A percentile compares a stretch with the other conserved stretches of the same genome.
Evolutionary conservation across 225 moss, liverwort and hornwort species (phyloP).

Genomic region (Lunularia cruciata): DNA sequence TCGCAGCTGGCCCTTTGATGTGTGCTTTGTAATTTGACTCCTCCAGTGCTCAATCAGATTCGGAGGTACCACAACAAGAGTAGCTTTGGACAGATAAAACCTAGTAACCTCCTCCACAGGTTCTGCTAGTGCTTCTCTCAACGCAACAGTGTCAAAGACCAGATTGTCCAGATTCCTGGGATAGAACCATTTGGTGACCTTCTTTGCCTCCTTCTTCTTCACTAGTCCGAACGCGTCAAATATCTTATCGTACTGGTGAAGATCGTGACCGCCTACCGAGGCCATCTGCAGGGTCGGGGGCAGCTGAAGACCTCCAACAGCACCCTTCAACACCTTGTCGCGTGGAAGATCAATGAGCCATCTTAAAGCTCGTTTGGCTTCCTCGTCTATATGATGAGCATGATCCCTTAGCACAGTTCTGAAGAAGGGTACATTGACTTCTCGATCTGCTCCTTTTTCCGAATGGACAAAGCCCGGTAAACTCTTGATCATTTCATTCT

Average conservation of each 20-base stretch:
- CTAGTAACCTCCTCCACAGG: constrained; percentile 86
- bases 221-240: constrained; percentile 74
- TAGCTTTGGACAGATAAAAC: constrained; percentile 87
- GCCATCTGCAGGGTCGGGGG: constrained; percentile 70
- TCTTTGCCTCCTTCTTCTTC: constrained; percentile 62
- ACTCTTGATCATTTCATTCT: constrained; percentile 68
- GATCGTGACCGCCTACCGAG: constrained; percentile 52
- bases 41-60: constrained; percentile 95
- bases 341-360: constrained; percentile 69
- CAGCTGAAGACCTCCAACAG: constrained; percentile 62
- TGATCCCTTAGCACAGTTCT: constrained; percentile 75
- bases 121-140: constrained; percentile 68
- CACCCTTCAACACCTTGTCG: constrained; percentile 65
- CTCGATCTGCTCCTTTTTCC: constrained; percentile 43
- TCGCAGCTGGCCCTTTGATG: constrained; percentile 68
- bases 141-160: constrained; percentile 64
- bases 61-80: constrained; percentile 87
- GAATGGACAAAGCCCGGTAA: constrained; percentile 74
- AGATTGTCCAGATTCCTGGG: constrained; percentile 77
- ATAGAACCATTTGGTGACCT: constrained; percentile 75
- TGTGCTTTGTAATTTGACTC: constrained; percentile 79
- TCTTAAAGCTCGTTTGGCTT: constrained; percentile 55
- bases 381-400: constrained; percentile 60
- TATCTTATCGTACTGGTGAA: constrained; percentile 55
- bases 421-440: constrained; percentile 78